A percentile compares a stretch with the other conserved stretches of the same genome.
Conservation (phyloP, 2,329 filamentous ascomycete species). For the Aspergillus terreus region DNA sequence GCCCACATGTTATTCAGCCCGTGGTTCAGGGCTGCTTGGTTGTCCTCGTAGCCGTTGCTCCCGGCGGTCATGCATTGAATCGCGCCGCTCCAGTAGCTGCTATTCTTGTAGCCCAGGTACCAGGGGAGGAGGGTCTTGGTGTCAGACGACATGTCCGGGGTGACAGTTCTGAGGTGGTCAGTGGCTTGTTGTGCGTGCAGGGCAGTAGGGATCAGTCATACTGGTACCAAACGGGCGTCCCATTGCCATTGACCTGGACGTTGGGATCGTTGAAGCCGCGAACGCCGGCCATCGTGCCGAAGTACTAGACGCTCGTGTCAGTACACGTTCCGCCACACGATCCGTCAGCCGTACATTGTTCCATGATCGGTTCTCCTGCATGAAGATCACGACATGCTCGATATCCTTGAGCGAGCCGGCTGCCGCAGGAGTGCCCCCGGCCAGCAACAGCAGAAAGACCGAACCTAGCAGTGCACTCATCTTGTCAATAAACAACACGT, state of each 20-base stretch:
- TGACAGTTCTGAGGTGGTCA: slow-evolving; percentile 29
- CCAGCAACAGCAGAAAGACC: slow-evolving; percentile 15
- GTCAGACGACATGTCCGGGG: slow-evolving; percentile 35
- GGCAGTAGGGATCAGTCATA: slow-evolving; percentile 12
- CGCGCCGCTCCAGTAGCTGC: slow-evolving; percentile 47
- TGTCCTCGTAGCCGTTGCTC: slow-evolving; percentile 50
- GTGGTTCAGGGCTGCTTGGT: slow-evolving; percentile 51
- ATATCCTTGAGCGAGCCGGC: slow-evolving; percentile 49
- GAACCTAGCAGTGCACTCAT: slow-evolving; percentile 10
- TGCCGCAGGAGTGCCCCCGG: slow-evolving; percentile 13
- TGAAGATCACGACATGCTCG: slow-evolving; percentile 57
- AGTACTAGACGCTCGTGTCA: slow-evolving; percentile 39
- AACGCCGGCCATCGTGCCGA: slow-evolving; percentile 54
- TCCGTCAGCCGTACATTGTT: slow-evolving; percentile 26
- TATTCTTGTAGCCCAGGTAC: slow-evolving; percentile 52
- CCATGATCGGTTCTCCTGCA: slow-evolving; percentile 50
- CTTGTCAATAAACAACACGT: not conserved
- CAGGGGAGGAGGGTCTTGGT: slow-evolving; percentile 49
- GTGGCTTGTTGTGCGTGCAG: no score
- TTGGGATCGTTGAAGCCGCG: slow-evolving; percentile 57
- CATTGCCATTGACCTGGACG: slow-evolving; percentile 47
- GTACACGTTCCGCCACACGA: not conserved
- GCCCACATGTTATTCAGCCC: slow-evolving; percentile 55
- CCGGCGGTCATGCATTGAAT: slow-evolving; percentile 55
- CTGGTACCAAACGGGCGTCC: slow-evolving; percentile 48